A percentile compares a stretch with the other conserved stretches of the same genome.
Evolutionary conservation across 75 land plant genomes (phyloP).

Genomic region (Larix kaempferi): DNA sequence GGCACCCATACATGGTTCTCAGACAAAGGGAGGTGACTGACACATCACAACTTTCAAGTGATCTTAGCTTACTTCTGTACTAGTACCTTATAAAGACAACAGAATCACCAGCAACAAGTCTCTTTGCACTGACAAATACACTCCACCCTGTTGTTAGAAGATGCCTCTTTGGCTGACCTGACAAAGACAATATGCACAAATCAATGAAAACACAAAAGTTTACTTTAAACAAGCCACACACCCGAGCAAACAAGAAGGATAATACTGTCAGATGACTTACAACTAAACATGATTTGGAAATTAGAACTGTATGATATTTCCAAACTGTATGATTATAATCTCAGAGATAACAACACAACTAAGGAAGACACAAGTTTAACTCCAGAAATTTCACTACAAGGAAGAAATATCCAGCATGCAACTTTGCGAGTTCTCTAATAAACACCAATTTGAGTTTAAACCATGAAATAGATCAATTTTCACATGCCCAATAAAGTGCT

Average conservation of each 20-base stretch:
- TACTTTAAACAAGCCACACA: neutral
- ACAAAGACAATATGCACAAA: neutral
- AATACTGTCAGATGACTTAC: too few species aligned
- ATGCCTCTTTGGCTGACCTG: conserved; percentile 90
- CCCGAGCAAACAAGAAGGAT: neutral
- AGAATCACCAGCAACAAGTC: conserved; percentile 82
- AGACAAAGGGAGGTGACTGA: neutral
- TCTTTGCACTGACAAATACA: conserved; percentile 87
- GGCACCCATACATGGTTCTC: neutral
- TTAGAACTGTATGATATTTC: too few species aligned
- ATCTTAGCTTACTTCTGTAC: neutral
- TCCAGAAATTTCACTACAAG: neutral
- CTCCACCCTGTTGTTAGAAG: conserved; percentile 88
- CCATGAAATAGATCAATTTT: too few species aligned
- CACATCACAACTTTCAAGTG: neutral
- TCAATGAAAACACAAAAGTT: neutral
- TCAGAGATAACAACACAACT: neutral
- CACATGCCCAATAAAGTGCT: too few species aligned
- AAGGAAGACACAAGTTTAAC: neutral
- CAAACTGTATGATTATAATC: too few species aligned
- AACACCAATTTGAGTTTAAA: too few species aligned
- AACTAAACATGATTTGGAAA: too few species aligned
- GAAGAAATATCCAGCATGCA: too few species aligned
- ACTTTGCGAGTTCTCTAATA: too few species aligned
- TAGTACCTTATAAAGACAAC: conserved; percentile 75